phyloP scores from a whole-genome alignment of 345 rosid genomes.

The Garcia nutans region DNA sequence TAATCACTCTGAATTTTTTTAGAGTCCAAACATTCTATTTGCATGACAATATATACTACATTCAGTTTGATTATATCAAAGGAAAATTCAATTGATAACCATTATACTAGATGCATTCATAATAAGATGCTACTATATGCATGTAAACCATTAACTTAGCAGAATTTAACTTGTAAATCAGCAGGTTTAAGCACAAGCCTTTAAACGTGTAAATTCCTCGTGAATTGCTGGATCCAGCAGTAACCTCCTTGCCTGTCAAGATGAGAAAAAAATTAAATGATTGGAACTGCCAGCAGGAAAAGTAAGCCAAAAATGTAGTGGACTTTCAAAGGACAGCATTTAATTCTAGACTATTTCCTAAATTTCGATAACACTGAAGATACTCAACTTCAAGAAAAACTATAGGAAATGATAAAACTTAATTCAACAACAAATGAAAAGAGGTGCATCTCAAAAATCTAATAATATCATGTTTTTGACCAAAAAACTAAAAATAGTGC shows the following conservation, averaged over 20 bases:
- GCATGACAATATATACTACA: no score
- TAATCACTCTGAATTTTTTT: no score
- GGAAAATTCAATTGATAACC: not conserved
- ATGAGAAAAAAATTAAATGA: slow-evolving; percentile 8
- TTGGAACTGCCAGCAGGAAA: not conserved
- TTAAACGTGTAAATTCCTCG: slow-evolving; percentile 87
- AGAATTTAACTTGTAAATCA: not conserved
- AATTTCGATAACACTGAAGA: not conserved
- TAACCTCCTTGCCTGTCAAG: slow-evolving; percentile 80
- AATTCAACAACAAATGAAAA: not conserved
- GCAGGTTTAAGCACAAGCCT: slow-evolving; percentile 49
- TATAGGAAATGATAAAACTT: not conserved
- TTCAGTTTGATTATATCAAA: no score
- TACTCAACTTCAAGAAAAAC: not conserved
- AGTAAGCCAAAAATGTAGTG: not conserved
- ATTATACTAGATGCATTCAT: not conserved
- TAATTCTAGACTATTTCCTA: not conserved
- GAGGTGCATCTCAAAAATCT: not conserved
- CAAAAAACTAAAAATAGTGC: not conserved
- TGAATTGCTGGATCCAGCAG: slow-evolving; percentile 95
- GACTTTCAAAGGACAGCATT: not conserved
- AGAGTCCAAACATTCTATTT: no score
- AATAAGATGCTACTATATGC: not conserved
- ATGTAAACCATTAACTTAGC: slow-evolving; percentile 6
- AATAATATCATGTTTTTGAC: not conserved